A percentile compares a stretch with the other conserved stretches of the same genome.
Conservation (phyloP, 345 rosid genomes). For the Odontarrhena argentea region DNA sequence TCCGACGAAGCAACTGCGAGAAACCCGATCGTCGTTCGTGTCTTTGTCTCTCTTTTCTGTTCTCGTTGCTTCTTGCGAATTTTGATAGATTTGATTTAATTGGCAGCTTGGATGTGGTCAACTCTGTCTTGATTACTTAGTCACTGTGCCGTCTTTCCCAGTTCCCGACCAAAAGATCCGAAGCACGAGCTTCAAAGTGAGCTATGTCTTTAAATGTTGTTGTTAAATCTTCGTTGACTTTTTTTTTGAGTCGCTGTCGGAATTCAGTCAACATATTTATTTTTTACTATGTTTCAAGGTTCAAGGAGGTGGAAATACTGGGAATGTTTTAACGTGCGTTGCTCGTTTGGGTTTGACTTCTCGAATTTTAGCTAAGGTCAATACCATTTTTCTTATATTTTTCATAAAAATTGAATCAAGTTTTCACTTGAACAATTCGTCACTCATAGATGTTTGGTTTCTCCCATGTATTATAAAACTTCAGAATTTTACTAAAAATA, state of each 20-base stretch:
- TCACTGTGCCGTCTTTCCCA: constrained; percentile 72
- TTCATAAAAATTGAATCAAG: no score
- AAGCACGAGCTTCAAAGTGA: constrained; percentile 66
- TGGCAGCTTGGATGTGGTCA: constrained; percentile 75
- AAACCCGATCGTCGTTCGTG: constrained; percentile 38
- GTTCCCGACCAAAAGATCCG: constrained; percentile 83
- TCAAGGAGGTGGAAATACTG: constrained; percentile 80
- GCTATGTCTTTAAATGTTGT: neutral
- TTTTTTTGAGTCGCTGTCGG: neutral
- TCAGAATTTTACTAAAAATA: no score
- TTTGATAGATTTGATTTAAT: neutral
- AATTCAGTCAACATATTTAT: neutral
- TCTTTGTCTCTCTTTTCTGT: constrained; percentile 23
- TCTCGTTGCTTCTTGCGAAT: neutral
- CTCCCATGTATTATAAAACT: no score
- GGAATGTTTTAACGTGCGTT: constrained; percentile 60
- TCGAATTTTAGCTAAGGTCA: constrained; percentile 64
- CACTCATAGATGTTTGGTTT: no score
- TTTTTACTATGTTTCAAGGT: constrained; percentile 42
- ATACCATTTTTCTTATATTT: neutral
- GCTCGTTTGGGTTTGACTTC: constrained; percentile 63
- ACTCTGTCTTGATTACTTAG: constrained; percentile 69
- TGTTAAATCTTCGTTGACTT: constrained; percentile 25
- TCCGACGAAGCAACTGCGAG: constrained; percentile 20
- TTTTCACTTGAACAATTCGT: no score